These are phyloP conservation scores for Candida maesae DNA, from an alignment of 805 yeast species.

Conservation along the genomic window DNA sequence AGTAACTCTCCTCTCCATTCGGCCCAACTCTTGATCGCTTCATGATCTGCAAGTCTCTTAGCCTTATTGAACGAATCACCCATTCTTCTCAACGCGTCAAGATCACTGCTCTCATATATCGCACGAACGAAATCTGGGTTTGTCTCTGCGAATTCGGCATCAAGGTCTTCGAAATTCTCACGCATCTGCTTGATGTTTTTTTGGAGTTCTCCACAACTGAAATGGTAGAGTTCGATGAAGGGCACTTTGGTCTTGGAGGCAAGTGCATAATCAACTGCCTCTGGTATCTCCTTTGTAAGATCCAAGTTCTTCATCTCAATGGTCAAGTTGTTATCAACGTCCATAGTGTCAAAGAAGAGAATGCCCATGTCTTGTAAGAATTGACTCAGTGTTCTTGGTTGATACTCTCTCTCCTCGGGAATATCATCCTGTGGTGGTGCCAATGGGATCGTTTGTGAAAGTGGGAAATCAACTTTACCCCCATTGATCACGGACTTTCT, in stretches of 20 bases:
- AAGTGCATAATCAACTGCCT: conserved; percentile 18
- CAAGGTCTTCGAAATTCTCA: conserved; percentile 22
- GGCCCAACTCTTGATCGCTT: conserved; percentile 26
- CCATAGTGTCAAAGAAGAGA: conserved; percentile 27
- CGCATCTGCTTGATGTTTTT: conserved; percentile 25
- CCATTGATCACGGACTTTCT: conserved; percentile 15
- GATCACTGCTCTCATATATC: conserved; percentile 20
- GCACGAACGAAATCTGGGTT: conserved; percentile 27
- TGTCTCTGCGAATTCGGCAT: conserved; percentile 24
- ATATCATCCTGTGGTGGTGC: conserved; percentile 20
- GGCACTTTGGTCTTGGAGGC: conserved; percentile 24
- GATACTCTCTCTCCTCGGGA: conserved; percentile 12
- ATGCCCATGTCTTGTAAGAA: conserved; percentile 25
- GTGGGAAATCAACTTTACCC: conserved; percentile 18
- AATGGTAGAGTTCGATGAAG: conserved; percentile 26
- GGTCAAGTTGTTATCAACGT: conserved; percentile 24
- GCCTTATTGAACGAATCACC: conserved; percentile 23
- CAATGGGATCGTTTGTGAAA: conserved; percentile 18
- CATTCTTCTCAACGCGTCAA: conserved; percentile 23
- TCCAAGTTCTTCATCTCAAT: conserved; percentile 17
- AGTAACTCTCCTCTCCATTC: conserved; percentile 25
- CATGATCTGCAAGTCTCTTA: conserved; percentile 27
- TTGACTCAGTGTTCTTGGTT: conserved; percentile 23
- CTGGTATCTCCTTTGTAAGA: not conserved
- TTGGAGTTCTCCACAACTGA: conserved; percentile 28